phyloP scores from a whole-genome alignment of 768 basidiomycete genomes.

The Kwoniella mangroviensis region DNA sequence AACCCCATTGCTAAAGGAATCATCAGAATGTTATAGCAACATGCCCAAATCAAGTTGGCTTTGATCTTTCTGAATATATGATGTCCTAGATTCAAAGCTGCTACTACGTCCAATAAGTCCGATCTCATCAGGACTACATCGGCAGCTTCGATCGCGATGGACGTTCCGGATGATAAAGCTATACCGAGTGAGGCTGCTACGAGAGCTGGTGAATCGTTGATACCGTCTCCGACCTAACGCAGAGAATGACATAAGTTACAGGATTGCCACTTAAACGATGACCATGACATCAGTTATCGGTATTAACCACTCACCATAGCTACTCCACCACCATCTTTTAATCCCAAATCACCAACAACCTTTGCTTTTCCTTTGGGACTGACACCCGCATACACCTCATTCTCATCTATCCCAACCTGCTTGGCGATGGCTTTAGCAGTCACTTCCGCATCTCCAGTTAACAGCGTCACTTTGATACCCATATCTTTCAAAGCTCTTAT shows the following conservation, averaged over 20 bases:
- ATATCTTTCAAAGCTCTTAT: constrained; percentile 78
- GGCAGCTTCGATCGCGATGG: constrained; percentile 96
- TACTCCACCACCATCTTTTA: constrained; percentile 71
- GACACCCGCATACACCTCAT: constrained; percentile 87
- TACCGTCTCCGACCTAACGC: constrained; percentile 92
- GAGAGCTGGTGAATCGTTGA: constrained; percentile 97
- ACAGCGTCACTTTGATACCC: constrained; percentile 90
- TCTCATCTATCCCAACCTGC: constrained; percentile 81
- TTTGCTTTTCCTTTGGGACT: constrained; percentile 94
- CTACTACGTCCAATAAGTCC: constrained; percentile 95
- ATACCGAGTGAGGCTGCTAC: constrained; percentile 96
- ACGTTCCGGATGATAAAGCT: constrained; percentile 92
- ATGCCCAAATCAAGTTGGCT: constrained; percentile 95
- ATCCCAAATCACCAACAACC: constrained; percentile 78
- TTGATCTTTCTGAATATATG: constrained; percentile 87
- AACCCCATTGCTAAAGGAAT: constrained; percentile 98
- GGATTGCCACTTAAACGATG: too few relatives aligned
- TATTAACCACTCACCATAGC: constrained; percentile 74
- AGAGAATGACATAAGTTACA: too few relatives aligned
- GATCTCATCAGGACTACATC: constrained; percentile 98
- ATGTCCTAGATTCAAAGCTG: constrained; percentile 87
- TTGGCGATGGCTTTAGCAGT: constrained; percentile 88
- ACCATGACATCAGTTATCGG: too few relatives aligned
- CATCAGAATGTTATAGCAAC: constrained; percentile 87
- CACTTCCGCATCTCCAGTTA: constrained; percentile 87